These are phyloP conservation scores for Lithocarpus polystachyus DNA, from an alignment of 306 rosid species.

Conservation along the genomic window DNA sequence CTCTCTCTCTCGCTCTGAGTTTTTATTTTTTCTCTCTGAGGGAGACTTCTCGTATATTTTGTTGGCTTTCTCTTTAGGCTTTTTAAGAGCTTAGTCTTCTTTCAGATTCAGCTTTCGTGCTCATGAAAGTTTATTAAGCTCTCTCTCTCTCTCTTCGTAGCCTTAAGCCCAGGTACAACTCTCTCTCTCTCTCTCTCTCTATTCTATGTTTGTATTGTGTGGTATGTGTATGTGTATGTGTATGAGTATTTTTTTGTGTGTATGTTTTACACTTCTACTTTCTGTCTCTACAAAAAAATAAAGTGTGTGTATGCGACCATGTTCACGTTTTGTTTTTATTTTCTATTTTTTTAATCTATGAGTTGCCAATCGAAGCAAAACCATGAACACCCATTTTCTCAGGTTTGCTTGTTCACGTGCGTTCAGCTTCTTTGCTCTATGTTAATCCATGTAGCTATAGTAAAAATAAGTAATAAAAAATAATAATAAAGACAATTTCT, in stretches of 20 bases:
- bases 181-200: slow-evolving; percentile 15
- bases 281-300: background rate
- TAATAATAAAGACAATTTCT: background rate
- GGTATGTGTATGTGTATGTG: background rate
- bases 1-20: slow-evolving; percentile 36
- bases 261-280: slow-evolving; percentile 5
- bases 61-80: slow-evolving; percentile 19
- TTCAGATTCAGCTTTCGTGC: slow-evolving; percentile 51
- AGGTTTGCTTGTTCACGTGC: slow-evolving; percentile 51
- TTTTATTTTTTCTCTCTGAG: background rate
- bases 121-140: slow-evolving; percentile 56
- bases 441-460: slow-evolving; percentile 41
- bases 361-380: slow-evolving; percentile 49
- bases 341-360: slow-evolving; percentile 29
- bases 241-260: background rate
- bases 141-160: slow-evolving; percentile 22
- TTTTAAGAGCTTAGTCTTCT: slow-evolving; percentile 13
- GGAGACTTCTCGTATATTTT: background rate
- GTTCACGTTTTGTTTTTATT: slow-evolving; percentile 50
- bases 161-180: slow-evolving; percentile 39
- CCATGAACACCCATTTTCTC: slow-evolving; percentile 53
- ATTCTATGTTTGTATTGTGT: background rate
- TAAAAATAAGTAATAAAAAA: background rate
- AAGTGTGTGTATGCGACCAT: slow-evolving; percentile 1
- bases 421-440: slow-evolving; percentile 25